Base-by-base conservation (phyloP, 202 grass and related monocot genomes). In the Schoenoplectus tabernaemontani region DNA sequence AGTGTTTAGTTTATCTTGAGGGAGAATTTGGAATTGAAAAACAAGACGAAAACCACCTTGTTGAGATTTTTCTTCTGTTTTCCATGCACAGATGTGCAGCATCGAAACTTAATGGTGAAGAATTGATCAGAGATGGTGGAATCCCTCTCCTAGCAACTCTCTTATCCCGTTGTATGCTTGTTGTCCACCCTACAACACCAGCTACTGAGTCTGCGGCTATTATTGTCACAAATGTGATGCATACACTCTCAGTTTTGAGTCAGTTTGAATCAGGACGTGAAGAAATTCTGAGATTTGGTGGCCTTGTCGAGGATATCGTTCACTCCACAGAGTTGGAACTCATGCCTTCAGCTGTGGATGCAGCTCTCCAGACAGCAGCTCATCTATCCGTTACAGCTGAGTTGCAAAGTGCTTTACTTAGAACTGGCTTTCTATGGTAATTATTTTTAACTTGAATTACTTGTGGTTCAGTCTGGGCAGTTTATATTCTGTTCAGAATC, bases 141-240 rank as follows among this genome's bases (percentile, higher is more conserved):
- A 95, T 99, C 77, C 91, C 91, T 5, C 91, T 99, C 61, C 84
- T 99, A 84, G 89, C 90, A 80, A 92, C 92, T 56, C 96, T 99
- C 87, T 88, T 99, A 83, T 99, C 96, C 57, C 96, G 96, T 51
- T 99, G 90, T 84, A 95, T 99, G 90, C 87, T 92, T 83, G 89
- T 99, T 11, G 85, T 99, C 87, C 96, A 99, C 78, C 91, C 96
- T 37, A 99, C 90, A 80, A 99, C 96, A 75, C 86, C 83, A 9
- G 89, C 96, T 66, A 92, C 93, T 82, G 96, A 99, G 83, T 91
- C 96, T 77, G 86, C 88, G 50, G 88, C 96, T 28, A 92, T 88
- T 72, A 95, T 99, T 86, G 96, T 99, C 46, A 89, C 89, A 78
- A 99, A 93, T 79, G 91, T 95, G 88, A 99, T 99, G 91, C 89